These are phyloP conservation scores for Vigna reflexopilosa DNA, from an alignment of 306 rosid genomes.

Conservation along the genomic window DNA sequence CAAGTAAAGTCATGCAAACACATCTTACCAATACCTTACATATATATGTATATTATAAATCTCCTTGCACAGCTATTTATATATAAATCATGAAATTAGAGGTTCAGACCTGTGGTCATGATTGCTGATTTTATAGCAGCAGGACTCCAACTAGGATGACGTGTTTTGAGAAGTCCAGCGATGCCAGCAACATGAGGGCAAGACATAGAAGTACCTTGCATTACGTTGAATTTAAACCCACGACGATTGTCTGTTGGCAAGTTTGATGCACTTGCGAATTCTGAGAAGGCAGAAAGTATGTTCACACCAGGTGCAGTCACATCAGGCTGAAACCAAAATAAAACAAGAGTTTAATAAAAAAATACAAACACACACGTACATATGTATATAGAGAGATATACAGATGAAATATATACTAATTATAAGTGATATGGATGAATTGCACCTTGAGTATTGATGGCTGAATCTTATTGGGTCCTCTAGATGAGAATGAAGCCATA, in stretches of 20 bases:
- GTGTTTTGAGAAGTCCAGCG: constrained; percentile 42
- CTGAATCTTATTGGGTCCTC: constrained; percentile 61
- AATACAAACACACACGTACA: neutral
- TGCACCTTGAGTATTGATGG: constrained; percentile 61
- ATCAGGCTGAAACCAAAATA: constrained; percentile 21
- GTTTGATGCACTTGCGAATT: neutral
- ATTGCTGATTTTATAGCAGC: constrained; percentile 46
- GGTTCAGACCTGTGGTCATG: constrained; percentile 33
- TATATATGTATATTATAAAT: too few relatives aligned
- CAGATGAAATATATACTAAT: neutral
- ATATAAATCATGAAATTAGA: neutral
- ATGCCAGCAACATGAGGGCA: constrained; percentile 44
- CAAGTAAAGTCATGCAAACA: too few relatives aligned
- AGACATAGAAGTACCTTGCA: constrained; percentile 35
- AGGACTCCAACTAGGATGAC: constrained; percentile 38
- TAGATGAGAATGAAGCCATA: constrained; percentile 44
- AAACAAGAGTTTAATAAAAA: neutral
- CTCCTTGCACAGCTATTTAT: too few relatives aligned
- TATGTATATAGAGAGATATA: neutral
- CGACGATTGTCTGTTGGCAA: neutral
- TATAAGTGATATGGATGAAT: neutral
- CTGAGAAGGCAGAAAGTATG: constrained; percentile 41
- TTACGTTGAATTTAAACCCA: constrained; percentile 13
- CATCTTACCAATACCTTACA: too few relatives aligned
- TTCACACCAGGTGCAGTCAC: constrained; percentile 42